phyloP scores from a whole-genome alignment of 768 basidiomycete species.

The Boletellus sp. region DNA sequence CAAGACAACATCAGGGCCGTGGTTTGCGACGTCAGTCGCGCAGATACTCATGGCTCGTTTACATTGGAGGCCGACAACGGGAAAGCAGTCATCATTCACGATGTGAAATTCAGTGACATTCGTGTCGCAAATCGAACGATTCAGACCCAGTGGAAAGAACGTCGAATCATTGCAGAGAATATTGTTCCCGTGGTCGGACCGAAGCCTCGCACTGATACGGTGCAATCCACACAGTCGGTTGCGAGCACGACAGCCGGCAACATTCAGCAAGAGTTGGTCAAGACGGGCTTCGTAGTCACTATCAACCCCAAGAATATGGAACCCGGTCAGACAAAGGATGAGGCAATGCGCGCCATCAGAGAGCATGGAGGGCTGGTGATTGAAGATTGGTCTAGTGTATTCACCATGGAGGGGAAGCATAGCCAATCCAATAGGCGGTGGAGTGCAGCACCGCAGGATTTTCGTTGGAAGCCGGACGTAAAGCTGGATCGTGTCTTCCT shows the following conservation, averaged over 20 bases:
- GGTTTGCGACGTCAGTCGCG: conserved; percentile 30
- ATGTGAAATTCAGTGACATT: conserved; percentile 38
- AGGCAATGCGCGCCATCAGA: conserved; percentile 42
- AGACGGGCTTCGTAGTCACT: conserved; percentile 61
- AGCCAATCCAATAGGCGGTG: conserved; percentile 46
- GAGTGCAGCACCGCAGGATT: conserved; percentile 47
- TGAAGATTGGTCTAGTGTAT: conserved; percentile 58
- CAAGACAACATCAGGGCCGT: conserved; percentile 29
- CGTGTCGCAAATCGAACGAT: conserved; percentile 52
- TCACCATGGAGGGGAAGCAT: conserved; percentile 53
- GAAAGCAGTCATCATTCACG: conserved; percentile 18
- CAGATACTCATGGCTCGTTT: conserved; percentile 31
- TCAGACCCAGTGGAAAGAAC: conserved; percentile 49
- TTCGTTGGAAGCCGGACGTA: conserved; percentile 41
- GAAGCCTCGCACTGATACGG: conserved; percentile 33
- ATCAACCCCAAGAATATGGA: conserved; percentile 38
- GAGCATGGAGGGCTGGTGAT: conserved; percentile 53
- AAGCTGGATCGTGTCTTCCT: conserved; percentile 52
- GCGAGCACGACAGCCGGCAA: conserved; percentile 35
- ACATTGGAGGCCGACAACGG: conserved; percentile 40
- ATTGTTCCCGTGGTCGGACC: conserved; percentile 44
- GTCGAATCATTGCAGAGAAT: conserved; percentile 39
- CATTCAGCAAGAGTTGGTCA: conserved; percentile 37
- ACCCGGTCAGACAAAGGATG: conserved; percentile 40
- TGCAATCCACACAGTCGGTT: conserved; percentile 48